phyloP scores from a whole-genome alignment of 1,284 basidiomycete genomes.

The Anthracocystis panici-leucophaei region DNA sequence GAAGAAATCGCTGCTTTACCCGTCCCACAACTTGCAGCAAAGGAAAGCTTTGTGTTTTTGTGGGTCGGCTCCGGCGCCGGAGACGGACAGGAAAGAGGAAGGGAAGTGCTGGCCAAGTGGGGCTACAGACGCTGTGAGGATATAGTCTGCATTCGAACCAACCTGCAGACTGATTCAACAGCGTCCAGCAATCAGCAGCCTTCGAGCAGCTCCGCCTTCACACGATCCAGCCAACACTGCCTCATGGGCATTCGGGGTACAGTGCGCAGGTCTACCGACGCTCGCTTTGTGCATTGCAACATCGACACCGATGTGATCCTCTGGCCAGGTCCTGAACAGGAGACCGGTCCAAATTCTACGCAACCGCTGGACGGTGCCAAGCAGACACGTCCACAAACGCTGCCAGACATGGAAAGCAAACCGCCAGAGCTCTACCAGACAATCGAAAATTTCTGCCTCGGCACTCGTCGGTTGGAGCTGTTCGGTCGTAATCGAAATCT shows the following conservation, averaged over 20 bases:
- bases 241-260: slow-evolving; percentile 98
- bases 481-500: slow-evolving; percentile 82
- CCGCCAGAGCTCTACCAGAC: slow-evolving; percentile 95
- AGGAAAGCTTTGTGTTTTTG: slow-evolving; percentile 86
- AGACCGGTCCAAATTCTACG: slow-evolving; percentile 64
- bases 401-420: slow-evolving; percentile 80
- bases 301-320: slow-evolving; percentile 97
- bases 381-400: slow-evolving; percentile 4
- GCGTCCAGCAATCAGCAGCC: slow-evolving; percentile 10
- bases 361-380: background rate
- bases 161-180: slow-evolving; percentile 73
- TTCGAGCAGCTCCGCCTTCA: slow-evolving; percentile 49
- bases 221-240: slow-evolving; percentile 78
- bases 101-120: slow-evolving; percentile 92
- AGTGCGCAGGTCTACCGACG: slow-evolving; percentile 90
- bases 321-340: slow-evolving; percentile 81
- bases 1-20: slow-evolving; percentile 83
- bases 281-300: slow-evolving; percentile 97
- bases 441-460: slow-evolving; percentile 97
- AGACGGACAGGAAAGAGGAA: slow-evolving; percentile 89
- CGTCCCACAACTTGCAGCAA: slow-evolving; percentile 84
- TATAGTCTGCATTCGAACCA: slow-evolving; percentile 96
- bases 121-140: slow-evolving; percentile 96
- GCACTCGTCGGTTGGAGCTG: slow-evolving; percentile 88
- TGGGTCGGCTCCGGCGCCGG: slow-evolving; percentile 94